Percentiles rank a stretch among this genome's conserved stretches.
phyloP scores from a whole-genome alignment of 192 early-diverging fungal genomes.

The Tieghemiomyces parasiticus region DNA sequence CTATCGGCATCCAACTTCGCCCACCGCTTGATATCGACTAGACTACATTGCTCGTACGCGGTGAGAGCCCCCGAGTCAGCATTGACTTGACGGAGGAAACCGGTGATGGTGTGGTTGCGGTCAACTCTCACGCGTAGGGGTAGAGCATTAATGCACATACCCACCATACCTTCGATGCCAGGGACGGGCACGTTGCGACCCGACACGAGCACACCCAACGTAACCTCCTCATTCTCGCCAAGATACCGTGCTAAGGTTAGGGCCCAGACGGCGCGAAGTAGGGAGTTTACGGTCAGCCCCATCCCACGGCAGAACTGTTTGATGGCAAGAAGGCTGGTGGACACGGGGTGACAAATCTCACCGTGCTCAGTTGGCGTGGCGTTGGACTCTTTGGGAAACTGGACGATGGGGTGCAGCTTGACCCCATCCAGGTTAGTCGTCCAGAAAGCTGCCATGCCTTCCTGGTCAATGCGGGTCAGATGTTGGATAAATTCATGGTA shows the following conservation, averaged over 20 bases:
- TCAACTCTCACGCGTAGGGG: not conserved
- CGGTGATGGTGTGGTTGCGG: not conserved
- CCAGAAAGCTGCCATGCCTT: not conserved
- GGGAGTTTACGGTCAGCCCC: not conserved
- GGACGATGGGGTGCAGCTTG: not conserved
- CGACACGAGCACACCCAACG: constrained; percentile 1
- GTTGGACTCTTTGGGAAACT: not conserved
- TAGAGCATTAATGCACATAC: constrained; percentile 4
- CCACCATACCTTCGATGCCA: constrained; percentile 1
- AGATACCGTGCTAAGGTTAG: not conserved
- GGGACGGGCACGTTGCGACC: not conserved
- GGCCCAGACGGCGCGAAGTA: not conserved
- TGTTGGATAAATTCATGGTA: not conserved
- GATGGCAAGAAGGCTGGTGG: not conserved
- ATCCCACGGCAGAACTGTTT: not conserved
- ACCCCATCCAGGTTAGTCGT: not conserved
- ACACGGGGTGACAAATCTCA: not conserved
- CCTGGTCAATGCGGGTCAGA: not conserved
- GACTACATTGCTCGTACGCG: not conserved
- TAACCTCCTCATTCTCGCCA: not conserved
- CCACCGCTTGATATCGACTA: not conserved
- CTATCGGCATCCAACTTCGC: not conserved
- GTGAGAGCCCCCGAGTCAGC: not conserved
- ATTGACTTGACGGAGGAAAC: not conserved
- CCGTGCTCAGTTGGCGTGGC: not conserved